Percentiles rank a stretch among this genome's conserved stretches.
phyloP scores from a whole-genome alignment of 176 grass and related monocot genomes.

The Oryza meridionalis region DNA sequence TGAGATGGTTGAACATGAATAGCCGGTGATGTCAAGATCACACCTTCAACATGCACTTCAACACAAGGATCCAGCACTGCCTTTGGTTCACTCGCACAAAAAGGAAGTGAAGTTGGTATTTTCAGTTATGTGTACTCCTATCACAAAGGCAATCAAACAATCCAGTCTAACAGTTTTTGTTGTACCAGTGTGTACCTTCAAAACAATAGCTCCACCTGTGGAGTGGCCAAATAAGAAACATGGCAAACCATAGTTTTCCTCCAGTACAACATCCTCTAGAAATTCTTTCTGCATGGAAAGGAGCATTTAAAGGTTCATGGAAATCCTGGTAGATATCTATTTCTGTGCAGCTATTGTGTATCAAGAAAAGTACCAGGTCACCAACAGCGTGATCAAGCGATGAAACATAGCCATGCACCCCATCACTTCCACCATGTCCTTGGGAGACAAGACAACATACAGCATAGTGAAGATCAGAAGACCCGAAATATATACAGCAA shows the following conservation, averaged over 20 bases:
- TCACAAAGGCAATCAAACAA: conserved; percentile 18
- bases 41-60: conserved; percentile 64
- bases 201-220: conserved; percentile 90
- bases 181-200: conserved; percentile 67
- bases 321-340: conserved; percentile 17
- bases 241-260: conserved; percentile 61
- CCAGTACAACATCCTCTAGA: conserved; percentile 69
- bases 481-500: not conserved
- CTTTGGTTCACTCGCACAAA: conserved; percentile 54
- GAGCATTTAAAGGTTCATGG: not conserved
- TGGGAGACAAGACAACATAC: conserved; percentile 23
- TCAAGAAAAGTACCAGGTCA: conserved; percentile 77
- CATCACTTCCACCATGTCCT: conserved; percentile 97
- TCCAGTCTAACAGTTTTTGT: not conserved
- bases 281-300: conserved; percentile 70
- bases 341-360: conserved; percentile 9
- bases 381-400: conserved; percentile 87
- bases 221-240: conserved; percentile 95
- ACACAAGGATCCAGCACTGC: conserved; percentile 72
- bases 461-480: conserved; percentile 32
- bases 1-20: conserved; percentile 83
- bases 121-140: not conserved
- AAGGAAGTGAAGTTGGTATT: conserved; percentile 18
- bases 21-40: conserved; percentile 87
- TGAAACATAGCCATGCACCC: conserved; percentile 90